Evolutionary conservation across 495 filamentous ascomycete species (phyloP), one percentile per base, ranked within the genome.

Genomic region (Oidiodendron maius): DNA sequence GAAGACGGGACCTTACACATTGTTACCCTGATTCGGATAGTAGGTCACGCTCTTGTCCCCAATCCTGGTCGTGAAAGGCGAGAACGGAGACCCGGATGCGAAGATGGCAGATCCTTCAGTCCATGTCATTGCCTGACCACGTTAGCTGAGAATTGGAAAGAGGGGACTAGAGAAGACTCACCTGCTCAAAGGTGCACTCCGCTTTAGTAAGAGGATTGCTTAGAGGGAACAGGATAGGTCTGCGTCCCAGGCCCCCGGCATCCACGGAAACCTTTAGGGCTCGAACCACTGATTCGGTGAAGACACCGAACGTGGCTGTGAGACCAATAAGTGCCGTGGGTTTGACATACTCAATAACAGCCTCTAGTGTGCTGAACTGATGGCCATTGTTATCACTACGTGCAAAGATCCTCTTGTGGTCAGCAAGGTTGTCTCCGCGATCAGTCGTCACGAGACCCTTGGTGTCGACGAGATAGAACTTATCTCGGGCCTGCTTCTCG

Each of bases 331-430:
- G 80, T 54, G 91, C 94, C 18, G 89, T 95, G 5, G 93, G 93
- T 71, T 89, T 82, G 55, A 97, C 90, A 59, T 91, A 84, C 61
- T 96, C 89, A 46, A 96, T 85, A 39, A 96, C 87, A 57, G 94
- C 86, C 57, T 90, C 86, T 1, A 98, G 80, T n/a, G 78, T 84
- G 68, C 82, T 82, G 79, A 84, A 86, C 68, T 98, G 93, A 60
- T 84, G 74, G 60, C 90, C 90, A n/a, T 82, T 71, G 74, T 98
- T 97, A 67, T 97, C 91, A 40, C 76, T 71, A 40, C 93, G 89
- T 36, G 90, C 87, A 60, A 98, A 98, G 80, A 95, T 96, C 65
- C 95, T 78, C 71, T 98, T 98, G 81, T 98, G 93, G 55, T 96
- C 88, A 40, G 91, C 89, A 24, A 98, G 79, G 62, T 84, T 86